These are phyloP conservation scores for Fusarium buharicum DNA, from an alignment of 2,329 filamentous ascomycete genomes.

Conservation along the genomic window DNA sequence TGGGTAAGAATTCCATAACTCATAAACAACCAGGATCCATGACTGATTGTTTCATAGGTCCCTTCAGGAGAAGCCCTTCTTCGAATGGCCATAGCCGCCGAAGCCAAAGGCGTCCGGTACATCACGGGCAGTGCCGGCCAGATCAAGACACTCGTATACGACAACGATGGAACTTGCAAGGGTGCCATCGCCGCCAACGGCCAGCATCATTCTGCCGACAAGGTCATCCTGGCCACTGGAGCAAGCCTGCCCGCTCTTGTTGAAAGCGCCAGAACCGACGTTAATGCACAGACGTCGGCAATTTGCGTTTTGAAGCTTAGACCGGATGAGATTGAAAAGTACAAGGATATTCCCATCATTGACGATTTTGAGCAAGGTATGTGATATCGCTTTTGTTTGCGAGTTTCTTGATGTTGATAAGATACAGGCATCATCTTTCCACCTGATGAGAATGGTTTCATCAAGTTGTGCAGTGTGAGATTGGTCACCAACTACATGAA, in stretches of 20 bases:
- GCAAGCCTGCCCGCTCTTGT: constrained; percentile 73
- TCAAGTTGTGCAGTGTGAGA: constrained; percentile 66
- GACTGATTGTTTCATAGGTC: constrained; percentile 14
- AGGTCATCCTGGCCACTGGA: constrained; percentile 73
- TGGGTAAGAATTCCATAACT: constrained; percentile 41
- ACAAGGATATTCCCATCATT: constrained; percentile 55
- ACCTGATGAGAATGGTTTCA: constrained; percentile 57
- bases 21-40: background rate
- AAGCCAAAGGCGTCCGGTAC: constrained; percentile 44
- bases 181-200: constrained; percentile 64
- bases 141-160: constrained; percentile 41
- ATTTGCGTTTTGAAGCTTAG: constrained; percentile 72
- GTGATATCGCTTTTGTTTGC: accelerated
- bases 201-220: constrained; percentile 62
- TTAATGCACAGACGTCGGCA: constrained; percentile 71
- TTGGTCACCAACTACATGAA: constrained; percentile 61
- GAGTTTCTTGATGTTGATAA: constrained; percentile 40
- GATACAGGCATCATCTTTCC: constrained; percentile 62
- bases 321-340: constrained; percentile 63
- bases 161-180: constrained; percentile 40
- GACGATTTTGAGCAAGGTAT: constrained; percentile 46
- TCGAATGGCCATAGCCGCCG: constrained; percentile 48
- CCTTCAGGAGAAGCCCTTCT: constrained; percentile 45
- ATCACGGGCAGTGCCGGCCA: constrained; percentile 44
- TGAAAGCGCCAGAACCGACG: constrained; percentile 67